Evolutionary conservation across 768 basidiomycete species (phyloP).

Genomic region (Rhodotorula babjevae): DNA sequence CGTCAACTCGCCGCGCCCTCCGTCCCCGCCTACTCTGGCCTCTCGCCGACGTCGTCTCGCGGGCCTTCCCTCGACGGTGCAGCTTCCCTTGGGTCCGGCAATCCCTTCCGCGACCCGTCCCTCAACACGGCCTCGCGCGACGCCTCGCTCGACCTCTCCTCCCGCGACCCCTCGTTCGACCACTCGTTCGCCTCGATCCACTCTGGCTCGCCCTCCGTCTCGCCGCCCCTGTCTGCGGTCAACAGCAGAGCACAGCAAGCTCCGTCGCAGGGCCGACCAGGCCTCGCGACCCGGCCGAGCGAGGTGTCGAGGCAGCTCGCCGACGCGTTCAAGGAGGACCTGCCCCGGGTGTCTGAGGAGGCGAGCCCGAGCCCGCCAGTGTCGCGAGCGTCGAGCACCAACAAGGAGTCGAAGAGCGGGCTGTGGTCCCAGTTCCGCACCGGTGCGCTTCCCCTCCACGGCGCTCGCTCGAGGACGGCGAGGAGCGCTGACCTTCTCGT

Average conservation of each 20-base stretch:
- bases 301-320: neutral
- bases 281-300: neutral
- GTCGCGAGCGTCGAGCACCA: neutral
- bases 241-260: no score
- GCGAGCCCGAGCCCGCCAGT: neutral
- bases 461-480: no score
- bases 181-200: neutral
- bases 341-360: neutral
- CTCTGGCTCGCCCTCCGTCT: neutral
- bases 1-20: neutral
- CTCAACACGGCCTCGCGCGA: neutral
- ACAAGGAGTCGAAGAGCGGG: neutral
- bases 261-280: neutral
- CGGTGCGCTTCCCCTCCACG: neutral
- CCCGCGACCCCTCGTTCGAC: neutral
- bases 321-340: neutral
- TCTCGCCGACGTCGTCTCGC: neutral
- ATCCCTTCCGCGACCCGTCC: slow-evolving; percentile 12
- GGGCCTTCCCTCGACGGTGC: neutral
- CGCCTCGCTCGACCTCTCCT: neutral
- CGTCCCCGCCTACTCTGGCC: neutral
- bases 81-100: neutral
- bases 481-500: no score
- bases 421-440: slow-evolving; percentile 12
- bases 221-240: no score